Evolutionary conservation across 192 early-diverging fungal species (phyloP).

Genomic region (Coemansia sp.): DNA sequence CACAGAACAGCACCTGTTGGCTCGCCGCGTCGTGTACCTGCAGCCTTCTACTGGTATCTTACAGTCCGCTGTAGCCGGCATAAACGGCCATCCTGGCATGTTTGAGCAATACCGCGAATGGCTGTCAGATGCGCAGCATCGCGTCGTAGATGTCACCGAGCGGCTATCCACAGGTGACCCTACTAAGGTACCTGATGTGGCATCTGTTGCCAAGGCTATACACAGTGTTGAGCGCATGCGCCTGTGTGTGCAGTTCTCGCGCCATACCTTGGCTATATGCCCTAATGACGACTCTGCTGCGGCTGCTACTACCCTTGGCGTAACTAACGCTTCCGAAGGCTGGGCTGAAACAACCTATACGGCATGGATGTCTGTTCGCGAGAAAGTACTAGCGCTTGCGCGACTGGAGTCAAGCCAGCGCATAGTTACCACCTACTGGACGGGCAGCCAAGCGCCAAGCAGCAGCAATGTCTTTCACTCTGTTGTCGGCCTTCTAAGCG

Average conservation of each 20-base stretch:
- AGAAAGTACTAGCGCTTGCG: slow-evolving; percentile 16
- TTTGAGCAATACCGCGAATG: slow-evolving; percentile 20
- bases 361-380: slow-evolving; percentile 29
- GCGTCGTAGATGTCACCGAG: not conserved
- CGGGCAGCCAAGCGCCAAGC: not conserved
- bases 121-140: slow-evolving; percentile 5
- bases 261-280: not conserved
- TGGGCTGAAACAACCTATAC: slow-evolving; percentile 33
- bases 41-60: slow-evolving; percentile 17
- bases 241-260: slow-evolving; percentile 18
- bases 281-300: not conserved
- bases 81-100: not conserved
- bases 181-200: not conserved
- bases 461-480: not conserved
- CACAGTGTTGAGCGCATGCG: slow-evolving; percentile 19
- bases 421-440: slow-evolving; percentile 21
- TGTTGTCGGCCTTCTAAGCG: slow-evolving; percentile 13
- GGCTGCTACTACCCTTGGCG: not conserved
- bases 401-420: not conserved
- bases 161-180: not conserved
- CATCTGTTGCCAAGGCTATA: slow-evolving; percentile 3
- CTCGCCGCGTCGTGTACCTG: slow-evolving; percentile 31
- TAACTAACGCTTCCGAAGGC: not conserved
- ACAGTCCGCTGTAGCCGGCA: not conserved
- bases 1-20: not conserved